A percentile compares a stretch with the other conserved stretches of the same genome.
Evolutionary conservation across 2,329 filamentous ascomycete species (phyloP).

Genomic region (Magnaporthiopsis incrustans): DNA sequence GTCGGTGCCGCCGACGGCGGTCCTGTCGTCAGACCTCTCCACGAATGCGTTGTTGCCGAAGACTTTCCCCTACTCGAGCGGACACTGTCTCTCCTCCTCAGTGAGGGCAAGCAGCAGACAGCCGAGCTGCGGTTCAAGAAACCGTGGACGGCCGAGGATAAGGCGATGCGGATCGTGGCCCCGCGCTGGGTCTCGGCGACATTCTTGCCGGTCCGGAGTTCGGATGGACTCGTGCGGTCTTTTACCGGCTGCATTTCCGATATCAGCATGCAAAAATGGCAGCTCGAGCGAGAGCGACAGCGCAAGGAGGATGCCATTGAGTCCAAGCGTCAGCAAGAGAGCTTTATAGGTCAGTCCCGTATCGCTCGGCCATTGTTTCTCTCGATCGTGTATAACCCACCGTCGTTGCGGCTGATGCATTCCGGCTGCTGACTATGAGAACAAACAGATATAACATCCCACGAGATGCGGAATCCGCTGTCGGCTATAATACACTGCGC

Average conservation of each 20-base stretch:
- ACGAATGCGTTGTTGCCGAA: conserved; percentile 35
- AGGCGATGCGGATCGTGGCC: conserved; percentile 33
- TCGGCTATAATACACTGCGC: conserved; percentile 68
- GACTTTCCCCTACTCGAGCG: conserved; percentile 32
- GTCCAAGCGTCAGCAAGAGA: conserved; percentile 63
- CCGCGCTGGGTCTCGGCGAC: conserved; percentile 42
- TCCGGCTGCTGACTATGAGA: background rate
- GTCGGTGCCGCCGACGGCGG: conserved; percentile 17
- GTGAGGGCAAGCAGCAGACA: conserved; percentile 34
- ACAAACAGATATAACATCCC: conserved; percentile 45
- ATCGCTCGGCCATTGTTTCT: too few relatives aligned
- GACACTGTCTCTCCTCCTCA: conserved; percentile 30
- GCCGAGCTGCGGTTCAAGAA: conserved; percentile 41
- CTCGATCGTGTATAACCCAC: too few relatives aligned
- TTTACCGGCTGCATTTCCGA: conserved; percentile 42
- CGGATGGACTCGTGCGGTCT: conserved; percentile 37
- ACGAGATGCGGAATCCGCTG: conserved; percentile 67
- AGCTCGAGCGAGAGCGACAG: conserved; percentile 39
- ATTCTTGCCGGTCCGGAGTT: conserved; percentile 40
- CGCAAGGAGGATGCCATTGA: conserved; percentile 49
- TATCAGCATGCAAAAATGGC: conserved; percentile 42
- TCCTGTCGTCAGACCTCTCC: conserved; percentile 34
- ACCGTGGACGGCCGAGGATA: conserved; percentile 37
- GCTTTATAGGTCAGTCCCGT: conserved; percentile 55
- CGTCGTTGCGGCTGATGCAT: background rate